These are phyloP conservation scores for Kuraishia hungarica DNA, from an alignment of 805 yeast species.

Conservation along the genomic window DNA sequence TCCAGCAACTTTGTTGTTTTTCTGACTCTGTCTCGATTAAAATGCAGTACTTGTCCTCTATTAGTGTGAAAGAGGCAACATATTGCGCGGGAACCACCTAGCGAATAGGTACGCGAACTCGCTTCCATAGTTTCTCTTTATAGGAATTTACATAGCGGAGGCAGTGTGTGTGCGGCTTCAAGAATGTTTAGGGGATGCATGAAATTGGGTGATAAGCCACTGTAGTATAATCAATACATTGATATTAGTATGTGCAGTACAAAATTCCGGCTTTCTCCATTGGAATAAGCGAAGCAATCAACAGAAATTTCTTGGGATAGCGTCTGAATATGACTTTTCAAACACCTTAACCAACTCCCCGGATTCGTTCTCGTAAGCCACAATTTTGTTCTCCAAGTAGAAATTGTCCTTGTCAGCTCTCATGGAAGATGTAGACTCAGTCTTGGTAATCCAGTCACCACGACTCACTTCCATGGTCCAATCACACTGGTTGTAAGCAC, in stretches of 20 bases:
- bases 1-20: too few relatives aligned
- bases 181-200: neutral
- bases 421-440: constrained; percentile 23
- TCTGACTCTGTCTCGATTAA: too few relatives aligned
- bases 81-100: neutral
- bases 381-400: constrained; percentile 21
- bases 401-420: constrained; percentile 24
- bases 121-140: neutral
- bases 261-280: too few relatives aligned
- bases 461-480: constrained; percentile 36
- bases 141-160: too few relatives aligned
- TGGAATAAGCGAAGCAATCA: constrained; percentile 8
- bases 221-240: too few relatives aligned
- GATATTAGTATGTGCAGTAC: too few relatives aligned
- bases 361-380: constrained; percentile 25
- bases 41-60: too few relatives aligned
- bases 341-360: constrained; percentile 12
- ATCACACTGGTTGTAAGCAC: constrained; percentile 27
- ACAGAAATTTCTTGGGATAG: constrained; percentile 23
- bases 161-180: neutral
- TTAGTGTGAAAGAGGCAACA: neutral
- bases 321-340: constrained; percentile 25
- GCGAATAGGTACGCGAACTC: neutral
- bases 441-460: constrained; percentile 28
- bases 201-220: neutral